Conservation (phyloP, 1,284 basidiomycete genomes). For the Ceratobasidium sp. region DNA sequence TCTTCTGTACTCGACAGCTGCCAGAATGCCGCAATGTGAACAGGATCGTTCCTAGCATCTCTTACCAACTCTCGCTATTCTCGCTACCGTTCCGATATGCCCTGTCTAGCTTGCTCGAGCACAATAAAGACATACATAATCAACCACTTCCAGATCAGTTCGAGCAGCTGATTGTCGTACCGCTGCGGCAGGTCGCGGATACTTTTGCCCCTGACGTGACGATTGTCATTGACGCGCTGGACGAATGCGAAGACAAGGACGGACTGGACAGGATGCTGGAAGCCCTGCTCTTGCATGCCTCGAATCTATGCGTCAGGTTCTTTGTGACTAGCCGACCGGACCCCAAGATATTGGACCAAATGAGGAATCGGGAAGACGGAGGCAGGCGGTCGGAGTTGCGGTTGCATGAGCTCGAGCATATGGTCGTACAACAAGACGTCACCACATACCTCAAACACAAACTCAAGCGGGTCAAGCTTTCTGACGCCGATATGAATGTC, state of each 20-base stretch:
- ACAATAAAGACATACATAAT: background rate
- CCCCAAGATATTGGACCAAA: background rate
- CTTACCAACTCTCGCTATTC: background rate
- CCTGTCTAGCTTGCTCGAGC: background rate
- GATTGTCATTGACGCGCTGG: slow-evolving; percentile 27
- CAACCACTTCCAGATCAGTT: background rate
- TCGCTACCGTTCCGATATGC: slow-evolving; percentile 14
- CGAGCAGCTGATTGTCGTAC: background rate
- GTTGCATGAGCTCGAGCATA: too few species aligned
- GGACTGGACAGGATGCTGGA: background rate
- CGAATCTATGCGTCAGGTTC: background rate
- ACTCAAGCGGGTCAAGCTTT: background rate
- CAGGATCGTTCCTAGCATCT: slow-evolving; percentile 13
- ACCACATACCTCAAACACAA: background rate
- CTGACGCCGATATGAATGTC: too few species aligned
- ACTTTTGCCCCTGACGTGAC: background rate
- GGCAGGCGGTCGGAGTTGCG: too few species aligned
- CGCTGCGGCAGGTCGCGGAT: background rate
- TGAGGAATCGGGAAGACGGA: background rate
- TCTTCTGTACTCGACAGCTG: slow-evolving; percentile 20
- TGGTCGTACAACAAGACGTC: too few species aligned
- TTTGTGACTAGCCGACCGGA: background rate
- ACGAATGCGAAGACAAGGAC: slow-evolving; percentile 15
- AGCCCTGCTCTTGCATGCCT: background rate
- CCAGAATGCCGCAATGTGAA: slow-evolving; percentile 10